phyloP scores from a whole-genome alignment of 306 rosid species.

The Begonia peltatifolia region DNA sequence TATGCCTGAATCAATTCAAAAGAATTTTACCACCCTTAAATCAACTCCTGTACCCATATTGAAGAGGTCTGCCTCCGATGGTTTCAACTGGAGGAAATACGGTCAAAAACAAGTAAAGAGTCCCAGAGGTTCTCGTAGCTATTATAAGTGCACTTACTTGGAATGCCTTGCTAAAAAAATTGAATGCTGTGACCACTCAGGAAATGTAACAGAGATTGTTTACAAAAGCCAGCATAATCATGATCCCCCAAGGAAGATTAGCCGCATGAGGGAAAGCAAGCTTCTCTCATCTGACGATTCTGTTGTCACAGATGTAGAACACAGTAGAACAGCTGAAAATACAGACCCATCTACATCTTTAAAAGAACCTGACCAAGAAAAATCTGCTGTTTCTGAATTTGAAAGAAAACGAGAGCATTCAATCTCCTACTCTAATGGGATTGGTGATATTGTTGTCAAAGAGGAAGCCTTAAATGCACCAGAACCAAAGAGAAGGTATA shows the following conservation, averaged over 20 bases:
- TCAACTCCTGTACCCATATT: constrained; percentile 29
- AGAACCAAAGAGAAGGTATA: constrained; percentile 55
- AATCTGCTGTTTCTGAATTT: constrained; percentile 17
- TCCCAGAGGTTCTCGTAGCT: constrained; percentile 87
- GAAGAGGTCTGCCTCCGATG: constrained; percentile 66
- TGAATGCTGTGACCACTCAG: constrained; percentile 63
- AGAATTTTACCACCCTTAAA: constrained; percentile 27
- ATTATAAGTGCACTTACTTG: constrained; percentile 69
- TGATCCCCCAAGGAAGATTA: constrained; percentile 57
- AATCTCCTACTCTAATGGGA: constrained; percentile 24
- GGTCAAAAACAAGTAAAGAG: constrained; percentile 99
- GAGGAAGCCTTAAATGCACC: constrained; percentile 46
- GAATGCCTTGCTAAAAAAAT: constrained; percentile 76
- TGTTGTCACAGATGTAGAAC: constrained; percentile 26
- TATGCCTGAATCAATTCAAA: constrained; percentile 16
- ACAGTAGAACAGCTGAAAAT: constrained; percentile 21
- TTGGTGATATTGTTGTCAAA: constrained; percentile 36
- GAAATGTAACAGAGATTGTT: constrained; percentile 47
- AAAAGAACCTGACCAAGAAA: constrained; percentile 36
- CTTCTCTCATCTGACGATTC: constrained; percentile 25
- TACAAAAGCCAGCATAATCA: constrained; percentile 74
- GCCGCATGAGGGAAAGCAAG: constrained; percentile 37
- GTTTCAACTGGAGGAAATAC: constrained; percentile 95
- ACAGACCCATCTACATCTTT: constrained; percentile 41
- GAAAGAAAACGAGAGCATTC: constrained; percentile 36